phyloP scores from a whole-genome alignment of 495 filamentous ascomycete species.

The Tuber indicum region DNA sequence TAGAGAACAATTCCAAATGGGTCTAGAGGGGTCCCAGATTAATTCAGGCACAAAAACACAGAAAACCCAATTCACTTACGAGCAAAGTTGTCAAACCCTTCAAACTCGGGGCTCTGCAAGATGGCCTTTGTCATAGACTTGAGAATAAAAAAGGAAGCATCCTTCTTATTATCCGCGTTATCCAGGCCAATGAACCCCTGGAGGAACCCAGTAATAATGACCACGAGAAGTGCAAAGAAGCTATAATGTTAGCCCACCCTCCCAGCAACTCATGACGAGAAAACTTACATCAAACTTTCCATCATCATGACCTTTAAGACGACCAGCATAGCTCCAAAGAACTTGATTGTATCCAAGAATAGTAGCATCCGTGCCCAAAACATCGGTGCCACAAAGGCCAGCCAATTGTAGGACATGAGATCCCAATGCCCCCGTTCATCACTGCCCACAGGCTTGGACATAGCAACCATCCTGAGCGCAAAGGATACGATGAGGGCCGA shows the following conservation, averaged over 20 bases:
- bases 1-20: slow-evolving; percentile 87
- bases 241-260: slow-evolving; percentile 9
- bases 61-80: slow-evolving; percentile 43
- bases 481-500: slow-evolving; percentile 68
- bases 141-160: slow-evolving; percentile 64
- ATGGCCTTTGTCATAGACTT: slow-evolving; percentile 85
- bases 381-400: slow-evolving; percentile 87
- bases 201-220: slow-evolving; percentile 83
- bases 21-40: slow-evolving; percentile 61
- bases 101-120: slow-evolving; percentile 85
- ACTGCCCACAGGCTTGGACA: slow-evolving; percentile 53
- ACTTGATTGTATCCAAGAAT: slow-evolving; percentile 86
- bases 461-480: slow-evolving; percentile 66
- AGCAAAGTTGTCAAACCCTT: slow-evolving; percentile 68
- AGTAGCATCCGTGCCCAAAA: slow-evolving; percentile 92
- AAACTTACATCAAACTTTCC: slow-evolving; percentile 67
- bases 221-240: slow-evolving; percentile 87
- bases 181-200: slow-evolving; percentile 96
- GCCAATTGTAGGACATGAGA: slow-evolving; percentile 79
- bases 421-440: slow-evolving; percentile 62
- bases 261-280: neutral
- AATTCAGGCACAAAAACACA: slow-evolving; percentile 73
- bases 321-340: slow-evolving; percentile 97
- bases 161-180: slow-evolving; percentile 61
- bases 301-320: slow-evolving; percentile 99